Evolutionary conservation across 805 yeast species (phyloP).

Genomic region (Candida namnaoensis): DNA sequence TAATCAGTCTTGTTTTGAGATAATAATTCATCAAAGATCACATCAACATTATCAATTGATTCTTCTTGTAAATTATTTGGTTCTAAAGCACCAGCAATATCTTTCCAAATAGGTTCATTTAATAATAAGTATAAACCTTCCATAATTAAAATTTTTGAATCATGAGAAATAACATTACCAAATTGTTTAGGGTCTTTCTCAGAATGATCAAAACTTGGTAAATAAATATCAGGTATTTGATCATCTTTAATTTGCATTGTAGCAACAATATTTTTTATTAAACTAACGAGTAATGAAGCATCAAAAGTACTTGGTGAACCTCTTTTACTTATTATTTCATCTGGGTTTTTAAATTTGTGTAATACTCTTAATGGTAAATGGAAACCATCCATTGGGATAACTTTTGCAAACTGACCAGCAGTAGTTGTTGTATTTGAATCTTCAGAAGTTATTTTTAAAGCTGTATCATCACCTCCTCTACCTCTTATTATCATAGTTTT

Average conservation of each 20-base stretch:
- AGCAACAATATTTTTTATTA: slow-evolving; percentile 6
- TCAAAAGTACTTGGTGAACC: slow-evolving; percentile 90
- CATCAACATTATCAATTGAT: no score
- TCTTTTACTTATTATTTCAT: slow-evolving; percentile 50
- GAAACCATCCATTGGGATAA: slow-evolving; percentile 71
- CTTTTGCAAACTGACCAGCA: slow-evolving; percentile 26
- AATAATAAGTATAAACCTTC: slow-evolving; percentile 74
- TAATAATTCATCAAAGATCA: no score
- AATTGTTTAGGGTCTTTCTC: slow-evolving; percentile 61
- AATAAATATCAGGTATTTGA: slow-evolving; percentile 26
- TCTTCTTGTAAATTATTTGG: slow-evolving; percentile 1
- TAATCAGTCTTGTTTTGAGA: neutral
- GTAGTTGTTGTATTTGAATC: neutral
- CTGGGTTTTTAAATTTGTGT: slow-evolving; percentile 42
- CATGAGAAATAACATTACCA: slow-evolving; percentile 36
- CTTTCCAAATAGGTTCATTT: slow-evolving; percentile 49
- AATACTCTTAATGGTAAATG: slow-evolving; percentile 49
- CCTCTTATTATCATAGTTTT: slow-evolving; percentile 11
- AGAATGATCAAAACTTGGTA: slow-evolving; percentile 74
- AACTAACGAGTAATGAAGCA: slow-evolving; percentile 13
- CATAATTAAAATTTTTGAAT: slow-evolving; percentile 47
- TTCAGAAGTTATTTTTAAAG: slow-evolving; percentile 8
- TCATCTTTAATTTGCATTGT: slow-evolving; percentile 7
- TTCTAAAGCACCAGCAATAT: slow-evolving; percentile 29
- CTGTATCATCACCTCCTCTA: slow-evolving; percentile 16